Base-by-base conservation (phyloP, 75 land plant genomes). In the Chamaecyparis obtusa region DNA sequence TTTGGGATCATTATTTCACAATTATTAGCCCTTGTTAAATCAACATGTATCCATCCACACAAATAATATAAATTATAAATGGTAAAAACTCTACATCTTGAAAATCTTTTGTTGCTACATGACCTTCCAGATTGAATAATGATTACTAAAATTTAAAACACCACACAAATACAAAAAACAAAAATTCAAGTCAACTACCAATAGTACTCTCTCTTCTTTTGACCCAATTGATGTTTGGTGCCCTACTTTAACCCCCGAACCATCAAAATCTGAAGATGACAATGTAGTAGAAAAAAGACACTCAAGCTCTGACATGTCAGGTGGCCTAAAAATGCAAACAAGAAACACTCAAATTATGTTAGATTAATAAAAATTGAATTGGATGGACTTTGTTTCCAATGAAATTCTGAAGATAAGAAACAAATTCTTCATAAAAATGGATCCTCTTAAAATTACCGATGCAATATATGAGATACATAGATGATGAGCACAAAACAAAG, bases 1-100 rank as follows among this genome's bases (percentile, higher is more conserved):
- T 96, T 96, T 60, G 99, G 88, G 21, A 98, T 95, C 99, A 98
- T 95, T 51, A 98, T 98, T 91, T 94, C 99, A 92, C 99, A 96
- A 76, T 94, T 96, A 89, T 95, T 89, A 33, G 99, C 99, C 87
- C 99, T 91, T 87, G 96, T 88, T 36, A 96, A 90, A 74, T 98
- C 99, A 89, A 98, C 91, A 99, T 98, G 93, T 91, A 92, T 85
- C 21, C 44, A 82, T n/a, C 57, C 82, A 27, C 21, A 51, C 24
- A 36, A 7, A 87, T 32, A 6, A 82, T 14, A 81, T 32, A 6
- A 78, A 80, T 78, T 24, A 17, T n/a, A n/a, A n/a, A n/a, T n/a
- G n/a, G n/a, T n/a, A n/a, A n/a, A n/a, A n/a, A n/a, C n/a, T n/a
- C n/a, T n/a, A n/a, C n/a, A n/a, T n/a, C n/a, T n/a, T n/a, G n/a